Conservation (phyloP, 495 filamentous ascomycete species). For the Neurospora hispaniola region DNA sequence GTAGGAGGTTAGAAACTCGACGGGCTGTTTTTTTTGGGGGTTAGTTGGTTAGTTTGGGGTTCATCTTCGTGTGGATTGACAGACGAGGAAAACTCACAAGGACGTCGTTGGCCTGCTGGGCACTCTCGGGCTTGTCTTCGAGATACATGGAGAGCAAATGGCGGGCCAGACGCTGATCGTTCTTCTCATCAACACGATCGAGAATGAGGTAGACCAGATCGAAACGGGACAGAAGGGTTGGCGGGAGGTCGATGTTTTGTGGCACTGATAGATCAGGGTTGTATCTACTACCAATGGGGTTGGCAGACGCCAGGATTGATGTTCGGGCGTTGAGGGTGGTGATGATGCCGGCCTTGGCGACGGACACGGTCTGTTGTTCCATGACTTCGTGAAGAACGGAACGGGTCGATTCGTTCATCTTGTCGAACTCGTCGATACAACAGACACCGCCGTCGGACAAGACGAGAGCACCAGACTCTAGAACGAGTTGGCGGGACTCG, state of each 20-base stretch:
- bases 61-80: neutral
- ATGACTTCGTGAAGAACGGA: slow-evolving; percentile 98
- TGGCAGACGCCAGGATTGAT: slow-evolving; percentile 88
- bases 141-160: slow-evolving; percentile 96
- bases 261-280: slow-evolving; percentile 92
- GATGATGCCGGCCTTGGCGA: slow-evolving; percentile 98
- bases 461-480: slow-evolving; percentile 92
- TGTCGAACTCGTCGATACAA: slow-evolving; percentile 99
- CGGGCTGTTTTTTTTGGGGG: slow-evolving; percentile 41
- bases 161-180: slow-evolving; percentile 76
- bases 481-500: slow-evolving; percentile 87
- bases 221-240: slow-evolving; percentile 88
- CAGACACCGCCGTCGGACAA: slow-evolving; percentile 94
- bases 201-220: slow-evolving; percentile 95
- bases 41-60: slow-evolving; percentile 12
- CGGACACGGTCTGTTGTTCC: slow-evolving; percentile 98
- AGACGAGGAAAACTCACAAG: slow-evolving; percentile 46
- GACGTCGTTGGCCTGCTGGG: slow-evolving; percentile 55
- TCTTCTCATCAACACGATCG: slow-evolving; percentile 81
- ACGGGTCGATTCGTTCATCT: slow-evolving; percentile 93
- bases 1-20: slow-evolving; percentile 93
- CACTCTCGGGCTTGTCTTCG: slow-evolving; percentile 83
- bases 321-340: slow-evolving; percentile 94
- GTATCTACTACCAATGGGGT: slow-evolving; percentile 95
- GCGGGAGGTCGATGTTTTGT: slow-evolving; percentile 95